phyloP scores from a whole-genome alignment of 306 rosid species.

The Quercus suber region DNA sequence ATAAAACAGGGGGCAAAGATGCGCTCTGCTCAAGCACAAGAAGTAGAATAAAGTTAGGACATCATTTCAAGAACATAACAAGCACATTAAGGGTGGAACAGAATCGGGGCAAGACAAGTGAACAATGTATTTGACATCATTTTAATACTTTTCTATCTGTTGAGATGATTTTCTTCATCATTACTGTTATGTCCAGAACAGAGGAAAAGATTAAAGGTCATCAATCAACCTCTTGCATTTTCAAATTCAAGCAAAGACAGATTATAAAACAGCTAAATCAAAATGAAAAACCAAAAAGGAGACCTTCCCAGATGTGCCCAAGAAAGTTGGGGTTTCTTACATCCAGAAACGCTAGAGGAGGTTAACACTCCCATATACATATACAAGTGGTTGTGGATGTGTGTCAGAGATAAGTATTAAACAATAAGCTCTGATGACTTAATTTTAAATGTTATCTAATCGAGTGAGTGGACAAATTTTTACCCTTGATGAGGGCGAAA shows the following conservation, averaged over 20 bases:
- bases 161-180: neutral
- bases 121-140: neutral
- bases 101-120: neutral
- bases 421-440: neutral
- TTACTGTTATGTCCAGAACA: neutral
- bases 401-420: neutral
- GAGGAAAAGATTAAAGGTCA: neutral
- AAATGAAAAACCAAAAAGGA: too few relatives aligned
- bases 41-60: neutral
- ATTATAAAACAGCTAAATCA: neutral
- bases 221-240: neutral
- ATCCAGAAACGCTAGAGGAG: neutral
- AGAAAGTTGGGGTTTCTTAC: neutral
- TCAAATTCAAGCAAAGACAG: neutral
- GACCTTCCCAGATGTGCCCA: neutral
- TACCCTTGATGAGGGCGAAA: conserved; percentile 64
- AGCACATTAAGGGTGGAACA: neutral
- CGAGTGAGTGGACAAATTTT: neutral
- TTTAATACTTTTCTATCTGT: neutral
- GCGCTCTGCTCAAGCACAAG: conserved; percentile 38
- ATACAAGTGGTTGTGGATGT: neutral
- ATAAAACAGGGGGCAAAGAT: conserved; percentile 39
- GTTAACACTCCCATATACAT: neutral
- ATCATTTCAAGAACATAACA: conserved; percentile 1
- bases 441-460: neutral